These are phyloP conservation scores for Begonia masoniana DNA, from an alignment of 306 rosid genomes.

Conservation along the genomic window DNA sequence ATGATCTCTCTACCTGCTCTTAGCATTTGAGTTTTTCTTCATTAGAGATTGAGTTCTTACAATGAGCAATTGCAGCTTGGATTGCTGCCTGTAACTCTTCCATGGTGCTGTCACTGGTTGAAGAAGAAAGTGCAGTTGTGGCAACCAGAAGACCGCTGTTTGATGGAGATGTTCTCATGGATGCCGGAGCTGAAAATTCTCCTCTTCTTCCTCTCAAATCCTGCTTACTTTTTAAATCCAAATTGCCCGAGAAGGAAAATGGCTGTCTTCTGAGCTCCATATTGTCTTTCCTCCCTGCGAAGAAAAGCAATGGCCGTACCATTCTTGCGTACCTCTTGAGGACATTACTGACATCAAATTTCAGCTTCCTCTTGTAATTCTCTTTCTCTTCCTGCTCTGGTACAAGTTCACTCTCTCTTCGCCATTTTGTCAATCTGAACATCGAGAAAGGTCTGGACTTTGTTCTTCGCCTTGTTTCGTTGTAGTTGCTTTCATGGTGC, in stretches of 20 bases:
- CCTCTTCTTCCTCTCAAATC: background rate
- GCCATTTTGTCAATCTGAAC: slow-evolving; percentile 38
- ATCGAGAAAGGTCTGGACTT: slow-evolving; percentile 60
- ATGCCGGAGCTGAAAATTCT: background rate
- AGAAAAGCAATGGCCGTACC: background rate
- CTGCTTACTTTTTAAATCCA: background rate
- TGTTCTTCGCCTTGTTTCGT: slow-evolving; percentile 22
- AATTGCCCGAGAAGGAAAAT: background rate
- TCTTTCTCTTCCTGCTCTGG: slow-evolving; percentile 20
- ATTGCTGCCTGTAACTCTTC: slow-evolving; percentile 96
- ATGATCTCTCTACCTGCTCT: background rate
- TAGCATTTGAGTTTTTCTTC: slow-evolving; percentile 42
- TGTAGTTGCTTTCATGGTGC: background rate
- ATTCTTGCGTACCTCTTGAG: background rate
- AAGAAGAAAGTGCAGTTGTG: slow-evolving; percentile 22
- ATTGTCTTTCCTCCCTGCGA: background rate
- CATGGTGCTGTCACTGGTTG: slow-evolving; percentile 72
- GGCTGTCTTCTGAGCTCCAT: background rate
- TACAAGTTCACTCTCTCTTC: slow-evolving; percentile 29
- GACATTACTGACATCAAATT: background rate
- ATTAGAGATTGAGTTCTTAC: slow-evolving; percentile 74
- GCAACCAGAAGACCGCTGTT: slow-evolving; percentile 45
- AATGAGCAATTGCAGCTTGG: slow-evolving; percentile 99
- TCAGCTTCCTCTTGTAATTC: background rate
- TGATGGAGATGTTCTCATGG: background rate